Evolutionary conservation across 805 yeast genomes (phyloP).

Genomic region (Candida odintsovae): DNA sequence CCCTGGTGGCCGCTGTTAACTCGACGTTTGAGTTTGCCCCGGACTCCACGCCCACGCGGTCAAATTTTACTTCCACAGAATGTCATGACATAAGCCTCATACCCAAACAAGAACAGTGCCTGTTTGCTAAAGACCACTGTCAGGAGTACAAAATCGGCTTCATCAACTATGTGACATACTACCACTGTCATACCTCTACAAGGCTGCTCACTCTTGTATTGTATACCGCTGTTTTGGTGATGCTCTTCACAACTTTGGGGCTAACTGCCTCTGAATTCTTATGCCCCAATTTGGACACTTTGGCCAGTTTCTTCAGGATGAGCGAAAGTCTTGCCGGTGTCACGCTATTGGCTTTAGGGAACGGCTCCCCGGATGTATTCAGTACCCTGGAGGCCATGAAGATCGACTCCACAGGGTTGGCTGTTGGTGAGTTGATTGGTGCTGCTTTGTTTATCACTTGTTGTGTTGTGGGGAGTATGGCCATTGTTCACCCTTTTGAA

Average conservation of each 20-base stretch:
- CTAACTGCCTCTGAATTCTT: conserved; percentile 78
- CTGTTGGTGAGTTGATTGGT: conserved; percentile 87
- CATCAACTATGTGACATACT: conserved; percentile 17
- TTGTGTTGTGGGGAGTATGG: conserved; percentile 80
- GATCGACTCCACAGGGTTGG: conserved; percentile 63
- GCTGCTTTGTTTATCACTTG: conserved; percentile 82
- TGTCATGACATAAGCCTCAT: conserved; percentile 18
- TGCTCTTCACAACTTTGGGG: conserved; percentile 65
- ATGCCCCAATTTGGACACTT: conserved; percentile 71
- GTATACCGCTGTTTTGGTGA: conserved; percentile 16
- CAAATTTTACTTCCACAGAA: neutral
- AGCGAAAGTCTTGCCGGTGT: conserved; percentile 83
- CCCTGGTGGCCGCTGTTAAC: neutral
- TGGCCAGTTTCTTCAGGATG: conserved; percentile 57
- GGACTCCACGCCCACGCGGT: neutral
- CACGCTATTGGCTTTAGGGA: conserved; percentile 85
- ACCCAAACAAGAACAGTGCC: conserved; percentile 15
- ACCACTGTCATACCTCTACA: conserved; percentile 14
- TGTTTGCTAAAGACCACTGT: conserved; percentile 15
- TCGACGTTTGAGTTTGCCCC: neutral
- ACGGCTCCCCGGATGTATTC: conserved; percentile 87
- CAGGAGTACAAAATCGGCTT: conserved; percentile 22
- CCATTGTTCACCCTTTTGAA: conserved; percentile 60
- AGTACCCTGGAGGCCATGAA: conserved; percentile 81
- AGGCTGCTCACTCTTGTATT: conserved; percentile 2